Base-by-base conservation (phyloP, 495 filamentous ascomycete species). In the Rostrohypoxylon terebratum region DNA sequence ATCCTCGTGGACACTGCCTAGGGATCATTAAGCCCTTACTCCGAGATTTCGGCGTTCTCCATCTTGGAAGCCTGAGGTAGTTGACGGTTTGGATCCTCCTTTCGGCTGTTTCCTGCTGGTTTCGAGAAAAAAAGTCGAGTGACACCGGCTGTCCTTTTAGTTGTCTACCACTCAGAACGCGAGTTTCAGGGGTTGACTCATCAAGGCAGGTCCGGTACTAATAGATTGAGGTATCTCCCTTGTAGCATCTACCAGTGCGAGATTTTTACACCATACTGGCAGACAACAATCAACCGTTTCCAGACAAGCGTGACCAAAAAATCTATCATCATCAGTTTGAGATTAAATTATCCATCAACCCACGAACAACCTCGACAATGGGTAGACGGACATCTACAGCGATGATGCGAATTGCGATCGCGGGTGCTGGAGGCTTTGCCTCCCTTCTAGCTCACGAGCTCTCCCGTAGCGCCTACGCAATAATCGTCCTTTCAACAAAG, bases 401-500 rank as follows among this genome's bases (percentile, higher is more conserved):
- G 63, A 88, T 86, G 83, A 92, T 92, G 87, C 86, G 89, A 79
- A 87, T 94, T 76, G 91, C 90, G 62, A 88, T 94, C 67, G 91
- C 90, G 58, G 91, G 91, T 25, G 90, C 87, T 54, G 88, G 90
- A 72, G 90, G 89, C 63, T 82, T 94, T 53, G 90, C 90, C 62
- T 87, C 84, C 68, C 80, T 88, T 53, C 87, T 94, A 53, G 89
- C 88, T 33, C 81, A 85, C 50, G 85, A 86, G 69, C 78, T 93
- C 59, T 81, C 86, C 36, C 79, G 87, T 50, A 89, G 85, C 33
- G 85, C 82, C 21, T 88, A 94, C 78, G 85, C 90, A 31, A 83
- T 92, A 25, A 81, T 94, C 59, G 82, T 93, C n/a, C 80, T 94
- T 16, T 90, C 91, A 23, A 82, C 87, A 82, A 78, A 77, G 48